Evolutionary conservation across 2,329 filamentous ascomycete species (phyloP).

Genomic region (Aspergillus floridensis): DNA sequence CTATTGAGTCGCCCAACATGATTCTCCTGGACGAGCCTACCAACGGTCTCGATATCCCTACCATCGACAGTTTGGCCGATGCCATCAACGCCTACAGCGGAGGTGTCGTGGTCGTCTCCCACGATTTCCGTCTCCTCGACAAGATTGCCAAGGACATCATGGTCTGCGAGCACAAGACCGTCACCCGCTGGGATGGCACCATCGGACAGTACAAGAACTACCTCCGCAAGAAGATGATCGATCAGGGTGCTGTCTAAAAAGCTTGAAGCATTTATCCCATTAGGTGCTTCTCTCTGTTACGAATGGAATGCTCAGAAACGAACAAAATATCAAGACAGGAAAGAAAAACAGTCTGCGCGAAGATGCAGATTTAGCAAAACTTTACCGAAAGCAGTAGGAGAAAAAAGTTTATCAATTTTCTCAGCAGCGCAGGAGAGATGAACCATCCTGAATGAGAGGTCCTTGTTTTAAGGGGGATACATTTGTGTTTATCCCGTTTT

Average conservation of each 20-base stretch:
- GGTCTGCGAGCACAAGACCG: constrained; percentile 97
- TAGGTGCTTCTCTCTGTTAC: constrained; percentile 19
- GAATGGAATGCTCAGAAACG: constrained; percentile 33
- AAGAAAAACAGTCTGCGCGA: constrained; percentile 15
- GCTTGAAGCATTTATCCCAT: not conserved
- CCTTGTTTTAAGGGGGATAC: not conserved
- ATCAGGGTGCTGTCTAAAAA: constrained; percentile 73
- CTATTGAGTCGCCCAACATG: constrained; percentile 97
- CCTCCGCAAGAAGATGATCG: constrained; percentile 98
- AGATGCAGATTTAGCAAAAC: not conserved
- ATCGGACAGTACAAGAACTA: constrained; percentile 98
- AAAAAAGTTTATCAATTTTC: constrained; percentile 20
- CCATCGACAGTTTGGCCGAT: constrained; percentile 94
- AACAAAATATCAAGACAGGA: constrained; percentile 13
- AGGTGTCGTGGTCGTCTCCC: constrained; percentile 95
- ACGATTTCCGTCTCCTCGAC: constrained; percentile 98
- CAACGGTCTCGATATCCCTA: constrained; percentile 98
- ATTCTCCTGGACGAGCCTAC: constrained; percentile 96
- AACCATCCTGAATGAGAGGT: constrained; percentile 19
- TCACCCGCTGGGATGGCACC: constrained; percentile 79
- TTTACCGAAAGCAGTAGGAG: not conserved
- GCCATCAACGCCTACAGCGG: constrained; percentile 95
- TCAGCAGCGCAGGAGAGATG: constrained; percentile 20
- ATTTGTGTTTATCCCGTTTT: constrained; percentile 13
- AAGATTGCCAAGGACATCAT: constrained; percentile 99